Conservation (phyloP, 2,329 filamentous ascomycete species). For the Penicillium brasilianum region DNA sequence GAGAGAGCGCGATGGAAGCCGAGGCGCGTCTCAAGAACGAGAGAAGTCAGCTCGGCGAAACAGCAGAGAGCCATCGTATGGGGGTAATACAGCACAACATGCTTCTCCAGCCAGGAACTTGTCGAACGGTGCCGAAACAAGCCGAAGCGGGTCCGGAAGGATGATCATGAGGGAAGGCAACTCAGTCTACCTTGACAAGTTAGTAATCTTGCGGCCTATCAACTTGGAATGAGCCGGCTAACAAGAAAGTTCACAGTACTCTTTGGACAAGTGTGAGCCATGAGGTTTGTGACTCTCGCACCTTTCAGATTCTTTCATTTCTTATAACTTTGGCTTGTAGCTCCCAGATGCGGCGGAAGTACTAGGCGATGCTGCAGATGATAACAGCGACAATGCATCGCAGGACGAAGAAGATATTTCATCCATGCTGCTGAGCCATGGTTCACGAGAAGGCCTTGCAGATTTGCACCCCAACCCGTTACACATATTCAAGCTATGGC, state of each 20-base stretch:
- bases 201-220: constrained; percentile 4
- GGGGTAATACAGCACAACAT: not conserved
- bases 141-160: constrained; percentile 20
- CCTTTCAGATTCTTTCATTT: not conserved
- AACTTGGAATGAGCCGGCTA: not conserved
- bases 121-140: not conserved
- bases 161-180: constrained; percentile 33
- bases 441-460: constrained; percentile 4
- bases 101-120: not conserved
- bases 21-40: constrained; percentile 15
- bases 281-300: constrained; percentile 19
- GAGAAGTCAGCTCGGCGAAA: constrained; percentile 16
- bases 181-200: constrained; percentile 34
- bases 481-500: constrained; percentile 35
- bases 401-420: constrained; percentile 21
- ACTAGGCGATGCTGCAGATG: constrained; percentile 20
- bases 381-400: constrained; percentile 10
- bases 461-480: constrained; percentile 26
- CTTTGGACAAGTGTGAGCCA: constrained; percentile 32
- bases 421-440: constrained; percentile 19
- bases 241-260: constrained; percentile 11
- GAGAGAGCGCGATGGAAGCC: constrained; percentile 23
- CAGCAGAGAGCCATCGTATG: not conserved
- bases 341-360: constrained; percentile 30
- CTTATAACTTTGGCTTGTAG: constrained; percentile 16